These are phyloP conservation scores for Aspergillus fischeri DNA, from an alignment of 2,329 filamentous ascomycete genomes.

Conservation along the genomic window DNA sequence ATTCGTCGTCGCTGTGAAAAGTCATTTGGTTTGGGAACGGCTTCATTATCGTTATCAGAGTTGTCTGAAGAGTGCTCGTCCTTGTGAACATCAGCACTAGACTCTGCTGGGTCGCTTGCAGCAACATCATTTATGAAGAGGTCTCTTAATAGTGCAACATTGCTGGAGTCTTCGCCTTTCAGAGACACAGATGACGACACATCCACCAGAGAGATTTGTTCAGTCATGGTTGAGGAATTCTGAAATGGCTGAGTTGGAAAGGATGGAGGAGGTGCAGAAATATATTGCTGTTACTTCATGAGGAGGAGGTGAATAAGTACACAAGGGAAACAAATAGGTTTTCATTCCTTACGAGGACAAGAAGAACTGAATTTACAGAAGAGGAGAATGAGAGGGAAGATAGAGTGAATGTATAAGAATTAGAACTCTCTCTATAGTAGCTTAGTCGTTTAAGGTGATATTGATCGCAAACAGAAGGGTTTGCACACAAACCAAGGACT, in stretches of 20 bases:
- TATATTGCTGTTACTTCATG: neutral
- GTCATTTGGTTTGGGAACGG: conserved; percentile 12
- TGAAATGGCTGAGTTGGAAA: neutral
- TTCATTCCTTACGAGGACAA: neutral
- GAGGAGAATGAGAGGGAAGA: neutral
- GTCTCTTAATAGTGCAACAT: neutral
- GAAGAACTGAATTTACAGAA: neutral
- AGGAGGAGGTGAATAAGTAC: neutral
- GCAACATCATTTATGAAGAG: neutral
- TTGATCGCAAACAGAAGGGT: neutral
- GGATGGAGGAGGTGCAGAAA: neutral
- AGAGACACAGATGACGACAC: neutral
- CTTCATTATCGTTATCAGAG: conserved; percentile 28
- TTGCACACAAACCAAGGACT: neutral
- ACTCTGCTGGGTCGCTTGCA: neutral
- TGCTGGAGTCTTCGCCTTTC: neutral
- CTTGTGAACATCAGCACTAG: conserved; percentile 1
- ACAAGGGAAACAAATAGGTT: neutral
- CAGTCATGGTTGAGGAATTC: neutral
- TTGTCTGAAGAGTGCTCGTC: conserved; percentile 20
- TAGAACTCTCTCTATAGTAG: no score
- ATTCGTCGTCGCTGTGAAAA: conserved; percentile 46
- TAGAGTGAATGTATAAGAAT: neutral
- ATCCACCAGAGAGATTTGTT: neutral
- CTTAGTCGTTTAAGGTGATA: neutral